Base-by-base conservation (phyloP, 2,329 filamentous ascomycete species). In the Claviceps capensis region DNA sequence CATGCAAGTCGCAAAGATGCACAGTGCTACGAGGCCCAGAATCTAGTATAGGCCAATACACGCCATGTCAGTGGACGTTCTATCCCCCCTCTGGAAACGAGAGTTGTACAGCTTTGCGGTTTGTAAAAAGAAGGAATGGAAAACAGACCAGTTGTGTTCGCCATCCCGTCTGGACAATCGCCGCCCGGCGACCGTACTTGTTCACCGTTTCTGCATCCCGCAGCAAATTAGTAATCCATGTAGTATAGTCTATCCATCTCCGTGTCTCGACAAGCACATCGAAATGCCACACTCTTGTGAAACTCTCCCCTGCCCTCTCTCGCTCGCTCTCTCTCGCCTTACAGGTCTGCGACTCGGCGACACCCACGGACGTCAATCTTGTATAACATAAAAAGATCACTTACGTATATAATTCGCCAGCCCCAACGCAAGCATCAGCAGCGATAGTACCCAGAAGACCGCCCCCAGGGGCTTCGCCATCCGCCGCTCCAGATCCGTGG, bases 131-230 rank as follows among this genome's bases (percentile, higher is more conserved):
- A 16, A 26, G 14, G 3, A 14, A 6, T 9, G 16, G 8, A 4
- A 4, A 16, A 65, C 73, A 57, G 62, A 95, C 86, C 43, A 83
- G 67, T 65, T 97, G 90, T 40, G 93, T 97, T 68, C 88, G 91
- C 85, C 87, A 93, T 1, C 93, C 93, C 34, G 82, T 86, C 71
- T 98, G 93, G 41, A 98, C 93, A 56, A 97, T 77, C 0, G 93
- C 93, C 26, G 77, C 76, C 58, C 83, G 81, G 41, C 78, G 75
- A 59, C 85, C 85, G 65, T 95, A 98, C 63, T 87, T 84, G 60
- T 85, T 85, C 23, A 97, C 71, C 0, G 81, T 83, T 60, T 82
- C 77, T 80, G 34, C 6, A 23, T n/a, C 22, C 13, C 13, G 26
- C 26, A 30, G 3, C 26, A 30, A 30, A 30, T 30, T 30, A 30